A percentile compares a stretch with the other conserved stretches of the same genome.
Conservation (phyloP, 305 asterid species). For the Solanum chacoense region DNA sequence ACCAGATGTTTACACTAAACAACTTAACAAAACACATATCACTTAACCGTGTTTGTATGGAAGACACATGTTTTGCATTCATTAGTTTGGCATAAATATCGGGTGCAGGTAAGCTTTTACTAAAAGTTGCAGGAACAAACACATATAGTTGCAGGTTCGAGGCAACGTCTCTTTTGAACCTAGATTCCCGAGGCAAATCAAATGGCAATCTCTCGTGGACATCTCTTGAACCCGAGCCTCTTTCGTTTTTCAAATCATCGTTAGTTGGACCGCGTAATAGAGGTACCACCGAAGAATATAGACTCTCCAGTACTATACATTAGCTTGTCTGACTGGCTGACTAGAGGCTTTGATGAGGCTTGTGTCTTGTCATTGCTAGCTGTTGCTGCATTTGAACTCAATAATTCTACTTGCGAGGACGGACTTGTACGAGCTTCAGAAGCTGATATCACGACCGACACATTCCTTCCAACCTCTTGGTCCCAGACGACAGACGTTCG, state of each 20-base stretch:
- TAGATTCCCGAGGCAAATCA: constrained; percentile 40
- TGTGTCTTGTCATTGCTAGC: constrained; percentile 35
- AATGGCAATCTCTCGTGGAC: constrained; percentile 28
- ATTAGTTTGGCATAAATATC: neutral
- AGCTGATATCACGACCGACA: constrained; percentile 63
- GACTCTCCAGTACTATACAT: constrained; percentile 53
- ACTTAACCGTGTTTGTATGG: neutral
- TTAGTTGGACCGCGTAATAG: constrained; percentile 54
- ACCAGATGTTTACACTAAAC: neutral
- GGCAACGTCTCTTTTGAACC: constrained; percentile 57
- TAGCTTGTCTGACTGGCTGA: constrained; percentile 50
- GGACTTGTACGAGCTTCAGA: constrained; percentile 45
- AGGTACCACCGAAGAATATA: constrained; percentile 93
- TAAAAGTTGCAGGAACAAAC: constrained; percentile 36
- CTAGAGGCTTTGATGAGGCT: constrained; percentile 19
- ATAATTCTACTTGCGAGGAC: constrained; percentile 14
- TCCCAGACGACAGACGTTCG: constrained; percentile 90
- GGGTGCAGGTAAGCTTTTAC: neutral
- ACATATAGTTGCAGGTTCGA: constrained; percentile 78
- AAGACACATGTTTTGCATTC: neutral
- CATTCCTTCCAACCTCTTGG: constrained; percentile 88
- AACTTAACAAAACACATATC: neutral
- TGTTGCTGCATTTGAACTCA: constrained; percentile 18
- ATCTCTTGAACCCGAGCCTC: constrained; percentile 29
- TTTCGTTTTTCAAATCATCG: constrained; percentile 34